Evolutionary conservation across 176 grass and related monocot genomes (phyloP).

Genomic region (Raddia distichophylla): DNA sequence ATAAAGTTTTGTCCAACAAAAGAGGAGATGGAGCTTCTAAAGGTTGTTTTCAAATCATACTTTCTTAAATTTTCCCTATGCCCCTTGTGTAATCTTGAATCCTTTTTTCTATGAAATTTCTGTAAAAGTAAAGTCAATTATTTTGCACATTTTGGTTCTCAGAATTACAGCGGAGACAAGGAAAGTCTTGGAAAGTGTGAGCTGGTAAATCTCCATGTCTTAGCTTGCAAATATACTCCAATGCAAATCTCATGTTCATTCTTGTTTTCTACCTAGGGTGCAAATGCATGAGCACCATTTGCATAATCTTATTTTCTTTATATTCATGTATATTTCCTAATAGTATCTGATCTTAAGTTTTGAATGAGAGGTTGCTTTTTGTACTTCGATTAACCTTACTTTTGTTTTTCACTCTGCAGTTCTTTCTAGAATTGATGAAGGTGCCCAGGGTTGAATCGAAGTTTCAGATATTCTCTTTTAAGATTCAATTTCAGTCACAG

Average conservation of each 20-base stretch:
- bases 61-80: constrained; percentile 21
- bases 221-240: constrained; percentile 28
- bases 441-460: constrained; percentile 96
- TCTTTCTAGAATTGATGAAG: constrained; percentile 97
- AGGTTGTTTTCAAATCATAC: constrained; percentile 53
- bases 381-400: constrained; percentile 32
- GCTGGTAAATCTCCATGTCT: constrained; percentile 61
- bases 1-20: constrained; percentile 99
- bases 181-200: constrained; percentile 97
- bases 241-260: constrained; percentile 3
- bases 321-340: constrained; percentile 6
- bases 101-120: constrained; percentile 40
- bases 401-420: constrained; percentile 52
- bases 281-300: constrained; percentile 13
- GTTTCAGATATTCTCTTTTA: constrained; percentile 85
- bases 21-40: constrained; percentile 97
- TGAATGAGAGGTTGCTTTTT: constrained; percentile 14
- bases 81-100: constrained; percentile 30
- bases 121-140: constrained; percentile 49
- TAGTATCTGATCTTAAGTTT: constrained; percentile 3
- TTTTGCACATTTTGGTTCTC: constrained; percentile 49
- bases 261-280: constrained; percentile 8
- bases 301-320: constrained; percentile 7
- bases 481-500: constrained; percentile 94
- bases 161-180: constrained; percentile 75